phyloP scores from a whole-genome alignment of 805 yeast species.

The Yamadazyma sp. region DNA sequence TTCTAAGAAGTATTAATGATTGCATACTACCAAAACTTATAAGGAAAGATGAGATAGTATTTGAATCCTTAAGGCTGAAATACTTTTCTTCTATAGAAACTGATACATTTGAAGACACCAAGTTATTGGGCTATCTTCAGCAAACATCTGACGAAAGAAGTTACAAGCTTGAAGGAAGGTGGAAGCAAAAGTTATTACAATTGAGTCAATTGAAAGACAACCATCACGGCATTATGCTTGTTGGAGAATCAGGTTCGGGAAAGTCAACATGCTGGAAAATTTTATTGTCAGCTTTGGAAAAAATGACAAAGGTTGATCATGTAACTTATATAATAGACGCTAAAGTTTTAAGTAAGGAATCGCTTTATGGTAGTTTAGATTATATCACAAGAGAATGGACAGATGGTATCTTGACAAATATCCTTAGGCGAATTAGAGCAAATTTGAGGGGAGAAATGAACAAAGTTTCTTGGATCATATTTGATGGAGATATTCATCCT shows the following conservation, averaged over 20 bases:
- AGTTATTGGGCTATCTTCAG: constrained; percentile 17
- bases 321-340: constrained; percentile 59
- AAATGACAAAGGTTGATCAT: constrained; percentile 32
- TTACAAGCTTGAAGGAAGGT: not conserved
- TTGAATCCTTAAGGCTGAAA: constrained; percentile 20
- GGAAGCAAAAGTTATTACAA: constrained; percentile 37
- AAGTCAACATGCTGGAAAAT: constrained; percentile 56
- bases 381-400: constrained; percentile 84
- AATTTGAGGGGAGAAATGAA: constrained; percentile 57
- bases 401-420: constrained; percentile 77
- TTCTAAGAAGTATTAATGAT: constrained; percentile 55
- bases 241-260: constrained; percentile 76
- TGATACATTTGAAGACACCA: constrained; percentile 18
- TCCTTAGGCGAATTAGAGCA: constrained; percentile 54
- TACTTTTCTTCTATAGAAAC: constrained; percentile 22
- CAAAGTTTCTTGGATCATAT: constrained; percentile 69
- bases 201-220: constrained; percentile 56
- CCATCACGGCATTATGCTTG: constrained; percentile 78
- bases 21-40: constrained; percentile 68
- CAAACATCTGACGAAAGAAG: constrained; percentile 2
- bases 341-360: constrained; percentile 65
- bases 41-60: constrained; percentile 45
- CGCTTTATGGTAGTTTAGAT: constrained; percentile 70
- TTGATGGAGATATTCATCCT: constrained; percentile 94
- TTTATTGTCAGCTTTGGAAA: constrained; percentile 44